Evolutionary conservation across 1,139 yeast genomes (phyloP).

Genomic region (Hansenula anomala): DNA sequence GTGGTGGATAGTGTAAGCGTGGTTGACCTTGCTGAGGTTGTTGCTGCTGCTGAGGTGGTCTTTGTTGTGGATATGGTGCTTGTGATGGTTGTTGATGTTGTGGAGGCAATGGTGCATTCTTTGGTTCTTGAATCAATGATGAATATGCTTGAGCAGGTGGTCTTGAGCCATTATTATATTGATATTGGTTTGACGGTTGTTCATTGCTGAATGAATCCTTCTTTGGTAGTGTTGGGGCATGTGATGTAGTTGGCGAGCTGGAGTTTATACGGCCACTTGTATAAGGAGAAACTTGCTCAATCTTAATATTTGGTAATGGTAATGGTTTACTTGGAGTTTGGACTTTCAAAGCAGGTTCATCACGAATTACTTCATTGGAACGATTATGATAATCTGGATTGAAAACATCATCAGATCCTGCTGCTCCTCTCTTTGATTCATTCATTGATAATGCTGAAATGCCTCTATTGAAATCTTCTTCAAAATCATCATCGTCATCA

Average conservation of each 20-base stretch:
- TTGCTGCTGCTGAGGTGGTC: neutral
- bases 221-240: conserved; percentile 1
- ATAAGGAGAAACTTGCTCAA: conserved; percentile 16
- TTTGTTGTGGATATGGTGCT: neutral
- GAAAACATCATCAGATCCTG: conserved; percentile 14
- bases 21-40: neutral
- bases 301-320: conserved; percentile 12
- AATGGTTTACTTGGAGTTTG: conserved; percentile 13
- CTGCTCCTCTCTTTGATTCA: neutral
- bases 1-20: conserved; percentile 1
- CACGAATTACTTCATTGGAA: conserved; percentile 3
- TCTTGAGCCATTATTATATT: conserved; percentile 4
- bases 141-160: conserved; percentile 15
- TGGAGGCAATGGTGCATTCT: conserved; percentile 6
- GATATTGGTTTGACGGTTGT: conserved; percentile 26
- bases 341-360: conserved; percentile 10
- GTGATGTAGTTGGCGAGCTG: conserved; percentile 6
- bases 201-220: neutral
- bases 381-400: conserved; percentile 17
- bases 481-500: conserved; percentile 22
- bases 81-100: conserved; percentile 2
- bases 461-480: conserved; percentile 21
- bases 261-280: conserved; percentile 20
- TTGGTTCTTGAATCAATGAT: conserved; percentile 12
- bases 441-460: conserved; percentile 16